phyloP scores from a whole-genome alignment of 2,329 filamentous ascomycete genomes.

The Teratosphaeria viscida region DNA sequence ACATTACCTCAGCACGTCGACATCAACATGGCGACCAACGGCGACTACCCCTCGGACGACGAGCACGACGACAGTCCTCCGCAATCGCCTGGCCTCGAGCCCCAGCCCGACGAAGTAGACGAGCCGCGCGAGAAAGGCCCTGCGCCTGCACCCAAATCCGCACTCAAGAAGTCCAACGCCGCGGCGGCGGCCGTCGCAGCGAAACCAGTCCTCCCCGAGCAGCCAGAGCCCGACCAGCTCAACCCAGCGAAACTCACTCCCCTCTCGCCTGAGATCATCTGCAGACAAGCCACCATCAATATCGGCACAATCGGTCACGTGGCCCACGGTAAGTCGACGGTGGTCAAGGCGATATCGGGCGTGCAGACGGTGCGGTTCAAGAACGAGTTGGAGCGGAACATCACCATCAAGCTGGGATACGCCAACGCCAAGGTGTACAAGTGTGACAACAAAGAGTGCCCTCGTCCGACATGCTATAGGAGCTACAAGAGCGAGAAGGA shows the following conservation, averaged over 20 bases:
- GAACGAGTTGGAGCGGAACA: constrained; percentile 98
- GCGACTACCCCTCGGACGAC: constrained; percentile 40
- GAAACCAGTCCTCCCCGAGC: constrained; percentile 64
- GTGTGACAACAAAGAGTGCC: constrained; percentile 86
- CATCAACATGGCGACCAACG: constrained; percentile 45
- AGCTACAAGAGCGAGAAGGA: constrained; percentile 99
- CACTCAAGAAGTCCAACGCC: constrained; percentile 67
- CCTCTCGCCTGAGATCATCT: constrained; percentile 91
- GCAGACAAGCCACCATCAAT: constrained; percentile 96
- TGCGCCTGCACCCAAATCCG: constrained; percentile 57
- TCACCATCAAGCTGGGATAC: constrained; percentile 99
- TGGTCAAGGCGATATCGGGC: constrained; percentile 97
- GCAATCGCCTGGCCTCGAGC: constrained; percentile 42
- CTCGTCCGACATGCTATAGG: constrained; percentile 86
- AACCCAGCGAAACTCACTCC: constrained; percentile 73
- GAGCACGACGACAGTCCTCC: constrained; percentile 38
- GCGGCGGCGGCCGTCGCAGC: constrained; percentile 46
- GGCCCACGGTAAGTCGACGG: constrained; percentile 96
- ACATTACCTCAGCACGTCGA: neutral
- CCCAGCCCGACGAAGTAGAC: constrained; percentile 57
- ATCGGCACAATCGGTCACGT: constrained; percentile 98
- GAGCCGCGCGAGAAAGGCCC: constrained; percentile 50
- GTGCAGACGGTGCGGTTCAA: constrained; percentile 99
- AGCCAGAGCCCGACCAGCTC: constrained; percentile 84
- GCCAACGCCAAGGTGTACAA: constrained; percentile 99